Evolutionary conservation across 352 stramenopile species (phyloP).

Genomic region (Pythium phragmiticola): DNA sequence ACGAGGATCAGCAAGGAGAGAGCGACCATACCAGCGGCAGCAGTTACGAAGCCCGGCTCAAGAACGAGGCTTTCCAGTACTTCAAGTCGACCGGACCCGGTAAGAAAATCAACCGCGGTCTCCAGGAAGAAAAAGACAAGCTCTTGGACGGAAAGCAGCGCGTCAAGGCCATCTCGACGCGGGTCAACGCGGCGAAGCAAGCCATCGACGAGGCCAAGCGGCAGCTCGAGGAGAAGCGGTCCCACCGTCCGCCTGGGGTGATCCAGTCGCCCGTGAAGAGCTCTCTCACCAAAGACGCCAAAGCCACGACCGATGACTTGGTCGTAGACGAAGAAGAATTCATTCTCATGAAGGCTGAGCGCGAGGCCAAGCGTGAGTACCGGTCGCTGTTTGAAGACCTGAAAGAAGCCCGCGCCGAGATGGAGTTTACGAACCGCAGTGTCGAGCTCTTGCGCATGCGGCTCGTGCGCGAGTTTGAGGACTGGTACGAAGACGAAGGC

Average conservation of each 20-base stretch:
- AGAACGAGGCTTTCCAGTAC: slow-evolving; percentile 73
- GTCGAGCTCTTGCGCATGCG: slow-evolving; percentile 76
- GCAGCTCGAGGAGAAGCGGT: slow-evolving; percentile 68
- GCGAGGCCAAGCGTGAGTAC: slow-evolving; percentile 86
- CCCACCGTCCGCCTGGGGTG: slow-evolving; percentile 22
- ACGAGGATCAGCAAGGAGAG: slow-evolving; percentile 10
- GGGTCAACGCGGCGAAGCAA: slow-evolving; percentile 78
- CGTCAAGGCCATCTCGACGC: slow-evolving; percentile 63
- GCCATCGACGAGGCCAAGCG: slow-evolving; percentile 66
- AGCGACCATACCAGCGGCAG: not conserved
- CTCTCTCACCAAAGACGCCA: not conserved
- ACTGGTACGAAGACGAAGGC: slow-evolving; percentile 72
- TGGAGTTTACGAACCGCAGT: slow-evolving; percentile 61
- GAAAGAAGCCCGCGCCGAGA: slow-evolving; percentile 73
- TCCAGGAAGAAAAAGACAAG: slow-evolving; percentile 77
- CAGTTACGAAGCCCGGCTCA: slow-evolving; percentile 31
- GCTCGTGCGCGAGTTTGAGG: slow-evolving; percentile 81
- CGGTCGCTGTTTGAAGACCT: slow-evolving; percentile 79
- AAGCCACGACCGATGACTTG: slow-evolving; percentile 30
- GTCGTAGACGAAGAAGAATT: slow-evolving; percentile 94
- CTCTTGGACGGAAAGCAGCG: slow-evolving; percentile 71
- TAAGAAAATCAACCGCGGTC: slow-evolving; percentile 53
- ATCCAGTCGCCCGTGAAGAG: slow-evolving; percentile 1
- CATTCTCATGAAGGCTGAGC: slow-evolving; percentile 78
- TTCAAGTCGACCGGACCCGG: slow-evolving; percentile 55